Conservation (phyloP, 495 filamentous ascomycete species). For the Aspergillus olivimuriae region DNA sequence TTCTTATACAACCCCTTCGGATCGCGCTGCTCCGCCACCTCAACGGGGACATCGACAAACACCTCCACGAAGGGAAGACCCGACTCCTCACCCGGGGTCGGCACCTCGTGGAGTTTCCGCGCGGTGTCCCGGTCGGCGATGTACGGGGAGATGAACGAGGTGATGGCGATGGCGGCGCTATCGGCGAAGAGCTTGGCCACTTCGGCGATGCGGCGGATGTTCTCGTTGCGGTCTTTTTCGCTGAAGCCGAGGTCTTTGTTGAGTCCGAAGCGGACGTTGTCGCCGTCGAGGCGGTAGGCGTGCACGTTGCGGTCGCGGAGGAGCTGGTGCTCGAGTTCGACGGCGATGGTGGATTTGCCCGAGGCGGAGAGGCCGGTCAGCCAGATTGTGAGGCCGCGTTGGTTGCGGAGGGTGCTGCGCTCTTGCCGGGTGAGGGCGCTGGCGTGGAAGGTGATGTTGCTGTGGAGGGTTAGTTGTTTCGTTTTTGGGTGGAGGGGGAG, state of each 20-base stretch:
- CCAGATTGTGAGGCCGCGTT: conserved; percentile 93
- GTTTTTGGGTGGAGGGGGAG: conserved; percentile 1
- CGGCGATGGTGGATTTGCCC: conserved; percentile 93
- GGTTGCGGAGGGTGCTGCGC: conserved; percentile 71
- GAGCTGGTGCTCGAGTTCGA: conserved; percentile 91
- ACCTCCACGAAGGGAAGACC: conserved; percentile 86
- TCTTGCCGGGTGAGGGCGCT: conserved; percentile 78
- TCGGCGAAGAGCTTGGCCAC: conserved; percentile 97
- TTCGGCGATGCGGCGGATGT: conserved; percentile 93
- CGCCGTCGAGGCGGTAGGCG: conserved; percentile 92
- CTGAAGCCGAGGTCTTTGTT: conserved; percentile 97
- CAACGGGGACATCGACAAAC: conserved; percentile 79
- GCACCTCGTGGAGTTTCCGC: conserved; percentile 64
- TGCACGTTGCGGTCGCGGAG: conserved; percentile 64
- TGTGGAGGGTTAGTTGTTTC: conserved; percentile 27
- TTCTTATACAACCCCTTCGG: conserved; percentile 98
- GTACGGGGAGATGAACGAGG: conserved; percentile 97
- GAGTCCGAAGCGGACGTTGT: conserved; percentile 96
- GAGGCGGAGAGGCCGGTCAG: conserved; percentile 93
- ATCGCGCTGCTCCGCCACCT: conserved; percentile 88
- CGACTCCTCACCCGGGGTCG: conserved; percentile 42
- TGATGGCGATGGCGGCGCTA: conserved; percentile 76
- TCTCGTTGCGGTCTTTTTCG: conserved; percentile 90
- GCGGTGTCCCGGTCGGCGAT: conserved; percentile 76
- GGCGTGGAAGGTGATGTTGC: conserved; percentile 98